Base-by-base conservation (phyloP, 257 asterid species). In the Solanum virginianum region DNA sequence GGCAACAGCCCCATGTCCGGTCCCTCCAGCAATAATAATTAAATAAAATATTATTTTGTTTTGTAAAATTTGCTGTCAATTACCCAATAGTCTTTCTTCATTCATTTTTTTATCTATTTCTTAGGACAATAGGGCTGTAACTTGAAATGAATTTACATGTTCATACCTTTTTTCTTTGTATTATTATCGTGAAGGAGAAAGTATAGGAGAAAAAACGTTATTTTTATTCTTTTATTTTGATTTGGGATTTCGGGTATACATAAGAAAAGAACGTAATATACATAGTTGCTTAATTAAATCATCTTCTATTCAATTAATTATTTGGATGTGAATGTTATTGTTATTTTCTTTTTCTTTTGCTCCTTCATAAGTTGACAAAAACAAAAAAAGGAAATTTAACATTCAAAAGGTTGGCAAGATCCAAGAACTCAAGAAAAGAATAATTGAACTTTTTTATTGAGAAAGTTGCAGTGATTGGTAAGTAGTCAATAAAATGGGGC, bases 401-500 rank as follows among this genome's bases (percentile, higher is more conserved):
- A 17, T 66, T 29, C 12, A 22, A 79, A 80, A 29, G 51, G 8
- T 55, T 51, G 59, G 47, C 84, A 16, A 53, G 66, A 57, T 54
- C 70, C 77, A 82, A 82, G 79, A 82, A 32, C 63, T 59, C 22
- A 66, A 51, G 81, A 69, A 36, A 69, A 51, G 81, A 69, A 36
- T 53, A 83, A 83, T 68, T 69, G 55, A 18, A 63, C 51, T 20
- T 45, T 87, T 14, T 57, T 80, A 72, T 85, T 88, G 32, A 80
- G 86, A 80, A 49, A 75, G 45, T 75, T 75, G 9, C 24, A 49
- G 43, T 49, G 82, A 24, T 51, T 77, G 82, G 29, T 7, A 59
- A 55, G 89, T 74, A 87, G 97, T 93, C 97, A 93, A 92, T 87
- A 51, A 92, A 88, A 56, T 86, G 74, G 86, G 95, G 95, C 94